phyloP scores from a whole-genome alignment of 2,329 filamentous ascomycete species.

The Ceratocystis papillata region DNA sequence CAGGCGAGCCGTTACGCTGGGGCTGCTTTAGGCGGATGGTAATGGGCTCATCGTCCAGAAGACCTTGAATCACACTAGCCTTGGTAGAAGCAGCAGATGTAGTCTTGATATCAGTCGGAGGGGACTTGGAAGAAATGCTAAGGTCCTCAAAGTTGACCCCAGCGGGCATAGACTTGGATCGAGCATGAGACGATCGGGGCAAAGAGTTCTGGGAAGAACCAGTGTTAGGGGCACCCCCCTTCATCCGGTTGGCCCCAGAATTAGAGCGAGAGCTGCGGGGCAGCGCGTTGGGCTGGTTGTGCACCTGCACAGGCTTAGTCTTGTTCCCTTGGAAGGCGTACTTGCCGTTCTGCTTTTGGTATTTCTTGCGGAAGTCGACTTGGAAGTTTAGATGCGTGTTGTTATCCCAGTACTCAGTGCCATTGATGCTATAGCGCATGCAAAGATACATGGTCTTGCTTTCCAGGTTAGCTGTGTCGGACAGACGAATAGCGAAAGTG shows the following conservation, averaged over 20 bases:
- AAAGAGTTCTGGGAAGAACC: slow-evolving; percentile 7
- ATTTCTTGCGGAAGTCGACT: slow-evolving; percentile 79
- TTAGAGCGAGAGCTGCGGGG: slow-evolving; percentile 53
- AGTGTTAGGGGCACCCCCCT: slow-evolving; percentile 26
- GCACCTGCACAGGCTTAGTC: slow-evolving; percentile 22
- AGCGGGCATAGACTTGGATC: slow-evolving; percentile 45
- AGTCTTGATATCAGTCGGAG: not conserved
- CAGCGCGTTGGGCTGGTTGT: slow-evolving; percentile 30
- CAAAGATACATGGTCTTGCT: slow-evolving; percentile 89
- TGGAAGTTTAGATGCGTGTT: slow-evolving; percentile 82
- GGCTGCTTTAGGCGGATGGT: slow-evolving; percentile 57
- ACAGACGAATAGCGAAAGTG: slow-evolving; percentile 84
- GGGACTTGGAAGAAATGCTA: not conserved
- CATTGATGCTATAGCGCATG: slow-evolving; percentile 73
- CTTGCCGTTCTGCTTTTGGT: slow-evolving; percentile 51
- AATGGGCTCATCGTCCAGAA: slow-evolving; percentile 47
- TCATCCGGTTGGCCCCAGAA: slow-evolving; percentile 30
- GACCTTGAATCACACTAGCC: slow-evolving; percentile 31
- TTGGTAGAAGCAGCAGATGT: slow-evolving; percentile 31
- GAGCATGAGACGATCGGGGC: slow-evolving; percentile 29
- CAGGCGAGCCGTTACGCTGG: slow-evolving; percentile 41
- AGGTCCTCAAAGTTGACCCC: slow-evolving; percentile 49
- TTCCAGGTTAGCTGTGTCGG: slow-evolving; percentile 83
- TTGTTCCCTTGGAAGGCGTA: slow-evolving; percentile 37
- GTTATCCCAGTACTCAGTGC: slow-evolving; percentile 91